These are phyloP conservation scores for Elaeis guineensis DNA, from an alignment of 176 grass and related monocot species.

Conservation along the genomic window DNA sequence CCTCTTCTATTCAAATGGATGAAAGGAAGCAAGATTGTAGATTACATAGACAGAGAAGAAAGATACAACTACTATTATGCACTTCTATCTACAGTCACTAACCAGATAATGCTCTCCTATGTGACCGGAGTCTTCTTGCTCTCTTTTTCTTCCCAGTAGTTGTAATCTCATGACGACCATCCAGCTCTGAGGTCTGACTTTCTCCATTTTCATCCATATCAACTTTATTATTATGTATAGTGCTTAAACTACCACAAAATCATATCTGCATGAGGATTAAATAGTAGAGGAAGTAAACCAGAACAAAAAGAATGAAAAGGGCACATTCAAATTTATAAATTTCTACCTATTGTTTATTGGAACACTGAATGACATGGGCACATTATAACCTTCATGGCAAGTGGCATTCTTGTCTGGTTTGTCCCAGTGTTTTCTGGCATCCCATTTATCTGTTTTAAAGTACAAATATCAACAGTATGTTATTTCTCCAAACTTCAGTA, in stretches of 20 bases:
- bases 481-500: neutral
- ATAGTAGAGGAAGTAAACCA: conserved; percentile 6
- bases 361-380: conserved; percentile 21
- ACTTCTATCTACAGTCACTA: neutral
- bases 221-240: conserved; percentile 24
- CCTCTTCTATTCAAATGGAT: neutral
- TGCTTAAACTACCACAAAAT: conserved; percentile 39
- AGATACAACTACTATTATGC: neutral
- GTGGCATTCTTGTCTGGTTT: conserved; percentile 15
- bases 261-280: conserved; percentile 17
- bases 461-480: neutral
- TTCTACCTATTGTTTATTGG: conserved; percentile 37
- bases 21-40: neutral
- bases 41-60: neutral
- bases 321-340: no score
- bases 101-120: conserved; percentile 45
- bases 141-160: conserved; percentile 59
- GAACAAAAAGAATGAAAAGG: conserved; percentile 4
- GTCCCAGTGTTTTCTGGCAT: conserved; percentile 12
- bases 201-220: conserved; percentile 25
- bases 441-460: conserved; percentile 27
- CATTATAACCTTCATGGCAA: conserved; percentile 15
- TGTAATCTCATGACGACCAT: conserved; percentile 21
- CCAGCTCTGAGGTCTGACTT: conserved; percentile 20
- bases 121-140: conserved; percentile 57